phyloP scores from a whole-genome alignment of 208 protist species.

The Naegleria lovaniensis region DNA sequence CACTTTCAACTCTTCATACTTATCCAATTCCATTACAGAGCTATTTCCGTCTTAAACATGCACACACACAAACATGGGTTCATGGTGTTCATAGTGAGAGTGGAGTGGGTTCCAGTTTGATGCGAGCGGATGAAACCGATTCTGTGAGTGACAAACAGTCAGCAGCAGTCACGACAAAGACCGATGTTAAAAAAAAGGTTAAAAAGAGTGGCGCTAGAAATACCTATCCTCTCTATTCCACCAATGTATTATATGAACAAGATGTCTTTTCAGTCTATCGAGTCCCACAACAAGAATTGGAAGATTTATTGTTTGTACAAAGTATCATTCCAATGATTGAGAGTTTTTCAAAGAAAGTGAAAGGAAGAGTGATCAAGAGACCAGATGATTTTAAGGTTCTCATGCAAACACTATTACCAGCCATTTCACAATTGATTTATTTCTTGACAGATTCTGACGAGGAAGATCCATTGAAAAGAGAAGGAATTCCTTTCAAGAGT shows the following conservation, averaged over 20 bases:
- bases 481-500: not conserved
- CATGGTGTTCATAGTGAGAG: not conserved
- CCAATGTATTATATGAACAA: not conserved
- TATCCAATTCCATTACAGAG: not conserved
- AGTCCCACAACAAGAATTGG: not conserved
- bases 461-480: slow-evolving; percentile 3
- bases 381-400: not conserved
- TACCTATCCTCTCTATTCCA: not conserved
- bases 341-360: not conserved
- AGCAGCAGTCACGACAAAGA: not conserved
- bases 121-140: not conserved
- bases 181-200: not conserved
- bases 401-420: not conserved
- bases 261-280: not conserved
- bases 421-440: not conserved
- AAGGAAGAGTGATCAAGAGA: not conserved
- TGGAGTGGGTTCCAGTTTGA: not conserved
- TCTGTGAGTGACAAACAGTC: not conserved
- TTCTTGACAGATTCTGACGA: slow-evolving; percentile 13
- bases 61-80: not conserved
- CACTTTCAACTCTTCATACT: not conserved
- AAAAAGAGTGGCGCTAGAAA: not conserved
- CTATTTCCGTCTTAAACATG: not conserved
- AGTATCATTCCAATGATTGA: not conserved
- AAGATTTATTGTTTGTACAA: not conserved